Evolutionary conservation across 2,329 filamentous ascomycete species (phyloP), one percentile per base, ranked within the genome.

Genomic region (Ceratocystis huliohia): DNA sequence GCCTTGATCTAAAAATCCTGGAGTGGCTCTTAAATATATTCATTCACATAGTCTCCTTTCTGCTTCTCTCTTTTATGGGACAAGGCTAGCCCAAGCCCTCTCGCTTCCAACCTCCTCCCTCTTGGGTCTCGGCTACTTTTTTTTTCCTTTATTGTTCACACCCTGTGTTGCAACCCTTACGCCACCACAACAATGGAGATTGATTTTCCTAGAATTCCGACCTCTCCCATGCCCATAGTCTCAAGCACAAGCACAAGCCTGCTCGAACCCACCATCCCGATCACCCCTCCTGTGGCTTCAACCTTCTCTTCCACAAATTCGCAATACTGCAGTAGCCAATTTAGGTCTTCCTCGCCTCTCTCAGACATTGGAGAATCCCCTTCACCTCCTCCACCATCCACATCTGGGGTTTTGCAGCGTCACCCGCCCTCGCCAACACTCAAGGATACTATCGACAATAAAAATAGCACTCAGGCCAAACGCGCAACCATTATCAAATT

Each of bases 341-440:
- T 80, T 50, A 73, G 77, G 13, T 78, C 77, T 30, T 83, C 81
- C 1, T 84, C 82, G 44, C 81, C 82, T 44, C 77, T 84, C 53
- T 84, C 82, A 1, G 73, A 78, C 37, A 76, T 84, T 62, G 81
- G 80, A 25, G 76, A 78, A 61, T 82, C 82, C 25, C 82, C 82
- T 1, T 81, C 80, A n/a, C 77, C 79, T 56, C 73, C 75, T 48
- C 70, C 74, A 65, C 64, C 50, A 56, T 44, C 41, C n/a, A 53
- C 10, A 6, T 13, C 22, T 44, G 45, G 44, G 5, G 22, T 25
- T 53, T 44, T 57, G 13, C n/a, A 17, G 15, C 41, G 56, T 10
- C 33, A 8, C 37, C 10, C 37, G 3, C 37, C 65, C 10, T 46
- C 45, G 5, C 28, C 41, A 37, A 25, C 33, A 44, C 30, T 22